Base-by-base conservation (phyloP, 345 rosid species). In the Linum trigynum region DNA sequence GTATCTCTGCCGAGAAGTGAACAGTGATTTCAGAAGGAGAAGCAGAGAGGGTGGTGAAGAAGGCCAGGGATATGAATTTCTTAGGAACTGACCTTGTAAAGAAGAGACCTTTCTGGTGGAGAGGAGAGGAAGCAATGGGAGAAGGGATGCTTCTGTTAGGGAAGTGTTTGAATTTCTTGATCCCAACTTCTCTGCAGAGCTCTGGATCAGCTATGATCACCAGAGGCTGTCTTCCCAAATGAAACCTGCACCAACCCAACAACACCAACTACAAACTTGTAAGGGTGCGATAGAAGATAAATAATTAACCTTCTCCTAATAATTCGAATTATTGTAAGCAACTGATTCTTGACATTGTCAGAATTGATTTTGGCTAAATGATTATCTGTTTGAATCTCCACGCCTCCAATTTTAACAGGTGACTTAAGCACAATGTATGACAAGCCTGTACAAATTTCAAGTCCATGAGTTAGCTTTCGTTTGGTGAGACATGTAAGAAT, bases 221-320 rank as follows among this genome's bases (percentile, higher is more conserved):
- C 62, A 92, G 72, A 40, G 98, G 96, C 56, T 92, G 98, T 59
- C 98, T 87, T 17, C 97, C 98, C 98, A 92, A 86, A 71, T 92
- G 98, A 80, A 92, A 92, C 84, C 98, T 92, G 83, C 50, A 23
- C 45, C 69, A 72, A 6, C 45, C 16, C 35, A 55, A 66, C 11
- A n/a, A n/a, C n/a, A n/a, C n/a, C n/a, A n/a, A n/a, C n/a, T n/a
- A n/a, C n/a, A n/a, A n/a, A n/a, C n/a, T n/a, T n/a, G n/a, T n/a
- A n/a, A n/a, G n/a, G n/a, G n/a, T n/a, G n/a, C n/a, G n/a, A n/a
- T n/a, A n/a, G 0, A 23, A 23, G 32, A 23, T 23, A 0, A 4
- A 45, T 45, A 2, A 45, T 7, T 45, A 2, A 45, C 3, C 51
- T 23, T 23, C 32, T 23, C 32, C 0, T 11, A 43, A 43, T 4